Base-by-base conservation (phyloP, 1,139 yeast species). In the Sugiyamaella novakii region DNA sequence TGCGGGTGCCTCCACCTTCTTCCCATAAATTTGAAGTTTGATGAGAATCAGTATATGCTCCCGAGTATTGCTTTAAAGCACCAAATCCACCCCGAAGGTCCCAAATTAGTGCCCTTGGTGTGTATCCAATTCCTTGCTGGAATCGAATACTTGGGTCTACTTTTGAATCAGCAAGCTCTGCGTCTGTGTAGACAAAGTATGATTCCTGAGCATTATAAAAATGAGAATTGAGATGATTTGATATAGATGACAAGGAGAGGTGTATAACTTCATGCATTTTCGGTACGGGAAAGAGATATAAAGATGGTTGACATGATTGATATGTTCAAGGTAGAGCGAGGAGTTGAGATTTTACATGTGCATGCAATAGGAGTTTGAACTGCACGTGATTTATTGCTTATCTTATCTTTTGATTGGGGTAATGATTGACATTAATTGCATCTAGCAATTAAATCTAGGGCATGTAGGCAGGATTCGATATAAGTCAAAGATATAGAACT, bases 31-130 rank as follows among this genome's bases (percentile, higher is more conserved):
- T 0, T 52, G 53, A 7, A 52, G 51, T 12, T 61, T 58, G 5
- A 5, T 52, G 53, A 1, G 53, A 48, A 30, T 54, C 53, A n/a
- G 52, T 54, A 54, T 59, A 59, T 29, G 57, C 54, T 25, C 56
- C 60, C 31, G 53, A 61, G 40, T 58, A 58, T 43, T 59, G 54
- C 42, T 55, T 55, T 53, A 67, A 54, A 10, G 63, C 55, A 29
- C 73, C 70, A 54, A 60, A 62, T 22, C 73, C 72, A 24, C 73
- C 67, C 52, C 68, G 57, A 54, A 83, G 77, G 57, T 92, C 98
- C 80, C 91, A 88, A 11, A 89, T 62, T 42, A 89, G 61, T 0
- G 88, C 80, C 47, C 98, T 69, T 0, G 98, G 98, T 11, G 84
- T 75, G 62, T 81, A 88, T 44, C 84, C 84, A n/a, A 77, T 62